phyloP scores from a whole-genome alignment of 2,329 filamentous ascomycete species.

The Clonostachys chloroleuca region DNA sequence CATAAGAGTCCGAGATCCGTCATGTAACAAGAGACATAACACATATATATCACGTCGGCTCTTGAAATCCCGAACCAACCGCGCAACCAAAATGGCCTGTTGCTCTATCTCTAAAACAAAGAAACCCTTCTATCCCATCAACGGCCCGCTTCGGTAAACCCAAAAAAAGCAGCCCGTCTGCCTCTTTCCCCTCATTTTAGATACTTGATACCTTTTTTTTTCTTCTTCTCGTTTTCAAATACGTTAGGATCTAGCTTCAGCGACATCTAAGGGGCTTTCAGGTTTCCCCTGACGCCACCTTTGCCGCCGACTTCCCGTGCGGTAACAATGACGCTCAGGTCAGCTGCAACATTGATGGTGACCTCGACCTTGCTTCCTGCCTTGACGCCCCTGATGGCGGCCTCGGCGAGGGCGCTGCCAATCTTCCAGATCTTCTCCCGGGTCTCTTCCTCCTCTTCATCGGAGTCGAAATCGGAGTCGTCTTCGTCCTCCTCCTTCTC shows the following conservation, averaged over 20 bases:
- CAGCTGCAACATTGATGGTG: slow-evolving; percentile 79
- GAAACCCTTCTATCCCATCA: not conserved
- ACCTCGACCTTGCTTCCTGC: slow-evolving; percentile 90
- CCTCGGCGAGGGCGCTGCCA: slow-evolving; percentile 77
- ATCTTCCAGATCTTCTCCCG: slow-evolving; percentile 92
- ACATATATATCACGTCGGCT: too few relatives aligned
- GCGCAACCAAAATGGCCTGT: not conserved
- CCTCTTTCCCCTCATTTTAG: not conserved
- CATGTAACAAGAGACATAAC: too few relatives aligned
- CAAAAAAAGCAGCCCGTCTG: not conserved
- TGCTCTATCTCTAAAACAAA: not conserved
- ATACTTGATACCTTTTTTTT: slow-evolving; percentile 2
- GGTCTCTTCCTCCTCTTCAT: slow-evolving; percentile 82
- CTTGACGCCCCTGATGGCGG: slow-evolving; percentile 77
- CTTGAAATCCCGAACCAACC: not conserved
- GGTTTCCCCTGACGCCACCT: slow-evolving; percentile 69
- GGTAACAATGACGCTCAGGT: slow-evolving; percentile 76
- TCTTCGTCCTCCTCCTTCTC: slow-evolving; percentile 57
- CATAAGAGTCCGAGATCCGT: too few relatives aligned
- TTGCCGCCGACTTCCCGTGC: slow-evolving; percentile 84
- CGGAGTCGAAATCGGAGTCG: slow-evolving; percentile 56
- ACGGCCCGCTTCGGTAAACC: not conserved
- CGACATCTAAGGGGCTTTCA: slow-evolving; percentile 18
- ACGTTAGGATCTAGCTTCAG: slow-evolving; percentile 1
- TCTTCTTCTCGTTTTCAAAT: slow-evolving; percentile 2